Conservation (phyloP, 768 basidiomycete species). For the Coprinellus micaceus region DNA sequence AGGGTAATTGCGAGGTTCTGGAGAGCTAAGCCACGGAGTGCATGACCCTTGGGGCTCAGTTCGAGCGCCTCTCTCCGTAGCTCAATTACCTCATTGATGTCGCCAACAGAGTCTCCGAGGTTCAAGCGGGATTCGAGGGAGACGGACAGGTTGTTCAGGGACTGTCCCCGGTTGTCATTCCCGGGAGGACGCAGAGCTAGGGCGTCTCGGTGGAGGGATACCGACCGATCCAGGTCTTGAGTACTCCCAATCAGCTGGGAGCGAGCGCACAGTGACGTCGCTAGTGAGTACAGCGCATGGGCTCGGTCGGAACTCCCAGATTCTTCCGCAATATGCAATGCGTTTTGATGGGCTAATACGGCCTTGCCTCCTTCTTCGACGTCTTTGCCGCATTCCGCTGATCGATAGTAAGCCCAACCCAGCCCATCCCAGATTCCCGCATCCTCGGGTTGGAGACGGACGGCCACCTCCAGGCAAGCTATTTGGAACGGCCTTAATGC, state of each 20-base stretch:
- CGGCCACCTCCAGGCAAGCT: neutral
- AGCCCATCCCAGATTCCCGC: neutral
- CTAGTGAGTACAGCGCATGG: neutral
- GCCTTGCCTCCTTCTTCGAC: neutral
- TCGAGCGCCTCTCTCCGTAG: neutral
- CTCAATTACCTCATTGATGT: neutral
- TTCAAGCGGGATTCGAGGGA: neutral
- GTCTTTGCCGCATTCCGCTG: neutral
- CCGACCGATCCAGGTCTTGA: conserved; percentile 11
- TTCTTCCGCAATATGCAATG: neutral
- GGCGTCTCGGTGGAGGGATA: conserved; percentile 11
- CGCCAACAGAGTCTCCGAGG: neutral
- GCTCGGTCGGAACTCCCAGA: neutral
- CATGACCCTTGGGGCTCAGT: neutral
- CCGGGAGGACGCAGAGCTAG: conserved; percentile 6
- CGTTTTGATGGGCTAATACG: neutral
- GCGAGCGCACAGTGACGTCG: neutral
- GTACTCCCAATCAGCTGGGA: neutral
- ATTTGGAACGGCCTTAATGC: neutral
- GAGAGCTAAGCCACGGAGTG: neutral
- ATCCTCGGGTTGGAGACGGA: neutral
- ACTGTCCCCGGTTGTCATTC: conserved; percentile 4
- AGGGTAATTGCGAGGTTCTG: neutral
- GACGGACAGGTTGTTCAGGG: conserved; percentile 11
- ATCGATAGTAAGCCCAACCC: neutral